These are phyloP conservation scores for Phytophthora pseudosyringae DNA, from an alignment of 352 stramenopile species.

Conservation along the genomic window DNA sequence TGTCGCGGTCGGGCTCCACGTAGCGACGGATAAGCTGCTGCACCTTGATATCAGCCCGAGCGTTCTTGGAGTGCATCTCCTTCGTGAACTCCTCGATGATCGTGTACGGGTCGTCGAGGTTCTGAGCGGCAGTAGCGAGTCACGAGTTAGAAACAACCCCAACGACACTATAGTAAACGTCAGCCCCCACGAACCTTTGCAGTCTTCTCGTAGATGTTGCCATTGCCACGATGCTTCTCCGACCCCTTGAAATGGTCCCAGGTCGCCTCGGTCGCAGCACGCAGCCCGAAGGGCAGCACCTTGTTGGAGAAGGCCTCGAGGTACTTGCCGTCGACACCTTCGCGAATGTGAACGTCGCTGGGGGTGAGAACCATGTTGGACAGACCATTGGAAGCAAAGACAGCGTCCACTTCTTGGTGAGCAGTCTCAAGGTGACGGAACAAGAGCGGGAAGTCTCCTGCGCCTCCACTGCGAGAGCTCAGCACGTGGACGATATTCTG, in stretches of 20 bases:
- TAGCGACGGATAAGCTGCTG: conserved; percentile 63
- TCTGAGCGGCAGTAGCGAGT: conserved; percentile 6
- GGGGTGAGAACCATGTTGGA: conserved; percentile 40
- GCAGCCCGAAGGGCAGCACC: conserved; percentile 50
- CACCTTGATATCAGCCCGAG: conserved; percentile 51
- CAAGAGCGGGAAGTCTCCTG: conserved; percentile 36
- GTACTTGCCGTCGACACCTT: conserved; percentile 45
- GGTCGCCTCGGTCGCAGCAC: conserved; percentile 34
- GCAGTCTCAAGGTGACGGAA: conserved; percentile 40
- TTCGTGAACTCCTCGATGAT: conserved; percentile 63
- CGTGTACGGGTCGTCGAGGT: conserved; percentile 43
- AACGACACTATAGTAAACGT: not conserved
- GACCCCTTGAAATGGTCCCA: conserved; percentile 54
- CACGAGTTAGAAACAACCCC: not conserved
- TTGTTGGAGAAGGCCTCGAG: conserved; percentile 53
- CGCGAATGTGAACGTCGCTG: conserved; percentile 40
- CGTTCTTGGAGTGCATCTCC: conserved; percentile 54
- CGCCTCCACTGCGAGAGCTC: conserved; percentile 24
- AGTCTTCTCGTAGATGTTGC: conserved; percentile 44
- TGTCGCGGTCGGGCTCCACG: conserved; percentile 50
- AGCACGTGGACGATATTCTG: conserved; percentile 25
- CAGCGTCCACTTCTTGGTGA: conserved; percentile 35
- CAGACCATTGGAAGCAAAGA: conserved; percentile 43
- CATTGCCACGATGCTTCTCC: conserved; percentile 42
- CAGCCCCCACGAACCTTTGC: conserved; percentile 23